Evolutionary conservation across 202 grass and related monocot species (phyloP).

Genomic region (Elaeis oleifera): DNA sequence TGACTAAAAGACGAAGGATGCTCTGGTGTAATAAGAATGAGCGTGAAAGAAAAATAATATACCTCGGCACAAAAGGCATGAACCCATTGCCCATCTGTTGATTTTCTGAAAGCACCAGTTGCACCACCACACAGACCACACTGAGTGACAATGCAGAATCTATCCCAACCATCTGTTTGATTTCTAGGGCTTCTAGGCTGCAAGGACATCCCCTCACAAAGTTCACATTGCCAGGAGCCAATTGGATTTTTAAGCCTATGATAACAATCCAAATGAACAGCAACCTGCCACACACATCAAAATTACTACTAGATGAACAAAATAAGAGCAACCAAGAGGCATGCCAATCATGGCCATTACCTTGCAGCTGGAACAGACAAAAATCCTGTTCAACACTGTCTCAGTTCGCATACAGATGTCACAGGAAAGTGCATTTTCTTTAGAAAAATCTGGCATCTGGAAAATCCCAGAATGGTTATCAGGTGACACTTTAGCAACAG

Average conservation of each 20-base stretch:
- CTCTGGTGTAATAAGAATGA: slow-evolving; percentile 3
- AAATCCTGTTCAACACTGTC: slow-evolving; percentile 78
- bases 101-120: slow-evolving; percentile 84
- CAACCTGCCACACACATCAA: slow-evolving; percentile 45
- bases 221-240: slow-evolving; percentile 89
- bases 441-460: slow-evolving; percentile 62
- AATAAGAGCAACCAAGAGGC: slow-evolving; percentile 7
- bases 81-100: slow-evolving; percentile 67
- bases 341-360: slow-evolving; percentile 31
- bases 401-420: slow-evolving; percentile 80
- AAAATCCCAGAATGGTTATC: slow-evolving; percentile 49
- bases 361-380: slow-evolving; percentile 96
- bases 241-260: slow-evolving; percentile 47
- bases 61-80: slow-evolving; percentile 99
- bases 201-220: slow-evolving; percentile 54
- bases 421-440: slow-evolving; percentile 72
- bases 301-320: slow-evolving; percentile 20
- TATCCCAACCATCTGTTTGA: slow-evolving; percentile 38
- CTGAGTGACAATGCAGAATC: slow-evolving; percentile 24
- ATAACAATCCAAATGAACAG: slow-evolving; percentile 95
- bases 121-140: slow-evolving; percentile 70
- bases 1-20: not conserved
- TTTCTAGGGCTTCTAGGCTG: slow-evolving; percentile 27
- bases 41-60: slow-evolving; percentile 27
- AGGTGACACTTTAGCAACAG: slow-evolving; percentile 47